phyloP scores from a whole-genome alignment of 73 alveolate species.

The Uronychia setigera region DNA sequence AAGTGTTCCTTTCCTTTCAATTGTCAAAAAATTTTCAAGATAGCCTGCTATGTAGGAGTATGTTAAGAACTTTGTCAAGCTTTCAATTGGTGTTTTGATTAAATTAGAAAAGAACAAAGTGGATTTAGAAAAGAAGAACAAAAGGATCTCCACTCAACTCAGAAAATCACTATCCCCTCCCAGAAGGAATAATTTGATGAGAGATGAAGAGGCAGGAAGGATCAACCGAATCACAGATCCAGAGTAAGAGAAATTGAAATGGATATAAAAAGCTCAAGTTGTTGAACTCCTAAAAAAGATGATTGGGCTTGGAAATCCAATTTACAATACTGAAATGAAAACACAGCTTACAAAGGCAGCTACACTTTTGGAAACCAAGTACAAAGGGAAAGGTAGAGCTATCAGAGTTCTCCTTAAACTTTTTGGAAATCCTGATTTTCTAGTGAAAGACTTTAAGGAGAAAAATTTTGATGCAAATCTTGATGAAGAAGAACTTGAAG shows the following conservation, averaged over 20 bases:
- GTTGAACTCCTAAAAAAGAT: conserved; percentile 14
- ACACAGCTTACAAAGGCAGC: conserved; percentile 12
- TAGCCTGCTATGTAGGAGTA: conserved; percentile 52
- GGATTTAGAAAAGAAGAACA: conserved; percentile 17
- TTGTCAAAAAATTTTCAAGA: conserved; percentile 38
- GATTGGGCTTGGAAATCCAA: conserved; percentile 9
- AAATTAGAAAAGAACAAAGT: conserved; percentile 37
- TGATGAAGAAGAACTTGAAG: conserved; percentile 19
- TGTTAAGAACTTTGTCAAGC: conserved; percentile 21
- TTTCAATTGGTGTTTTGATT: conserved; percentile 15
- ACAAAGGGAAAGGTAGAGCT: conserved; percentile 11
- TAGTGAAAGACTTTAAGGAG: conserved; percentile 8
- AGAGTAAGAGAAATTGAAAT: conserved; percentile 24
- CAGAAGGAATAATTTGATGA: conserved; percentile 3
- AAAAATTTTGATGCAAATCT: neutral
- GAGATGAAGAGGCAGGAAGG: neutral
- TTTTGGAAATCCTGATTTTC: conserved; percentile 23
- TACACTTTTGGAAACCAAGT: neutral
- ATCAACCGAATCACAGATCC: conserved; percentile 12
- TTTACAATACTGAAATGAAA: neutral
- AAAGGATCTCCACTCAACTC: neutral
- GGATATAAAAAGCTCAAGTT: conserved; percentile 19
- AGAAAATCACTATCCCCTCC: conserved; percentile 3
- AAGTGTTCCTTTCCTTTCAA: conserved; percentile 13
- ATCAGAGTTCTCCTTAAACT: conserved; percentile 13